Evolutionary conservation across 2,329 filamentous ascomycete genomes (phyloP), one percentile per base, ranked within the genome.

Genomic region (Phoma sp.): DNA sequence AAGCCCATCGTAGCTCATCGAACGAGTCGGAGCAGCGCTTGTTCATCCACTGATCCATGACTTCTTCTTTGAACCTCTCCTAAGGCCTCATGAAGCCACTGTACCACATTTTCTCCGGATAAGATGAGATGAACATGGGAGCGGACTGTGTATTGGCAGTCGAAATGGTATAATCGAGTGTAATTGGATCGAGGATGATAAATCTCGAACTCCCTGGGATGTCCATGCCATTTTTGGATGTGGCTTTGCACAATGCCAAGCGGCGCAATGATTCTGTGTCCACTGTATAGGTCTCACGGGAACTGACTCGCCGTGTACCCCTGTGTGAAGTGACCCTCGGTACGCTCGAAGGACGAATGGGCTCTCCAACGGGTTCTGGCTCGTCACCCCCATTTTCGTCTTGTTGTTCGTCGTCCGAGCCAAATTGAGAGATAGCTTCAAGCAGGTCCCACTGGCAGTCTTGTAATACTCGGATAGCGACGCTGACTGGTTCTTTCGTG

Each of bases 11-110:
- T 2, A 54, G n/a, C n/a, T 60, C 36, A 5, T 48, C 38, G n/a
- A 63, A 58, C 3, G 51, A 48, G 4, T 30, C 5, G 2, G 30
- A 40, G 28, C 26, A 45, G 1, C 20, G 11, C 4, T 32, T 18
- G 5, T 30, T 36, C 3, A 34, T 43, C 54, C 55, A 60, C n/a
- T 50, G 37, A 2, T 49, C 17, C 4, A 48, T 28, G 0, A 45
- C 50, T 5, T 38, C 39, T 1, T 17, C 11, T 2, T 54, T 28
- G 42, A 60, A 63, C 7, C 38, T 26, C 1, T 56, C 42, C 61
- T 57, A 66, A 14, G 29, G 50, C 14, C 53, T 42, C 17, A 65
- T 18, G 36, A 63, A 65, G 5, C 58, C 63, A 4, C 54, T 45
- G 29, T 60, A 66, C 63, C 58, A 66, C 5, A 55, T 14, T 14